These are phyloP conservation scores for Haematococcus lacustris DNA, from an alignment of 139 green algal genomes.

Conservation along the genomic window DNA sequence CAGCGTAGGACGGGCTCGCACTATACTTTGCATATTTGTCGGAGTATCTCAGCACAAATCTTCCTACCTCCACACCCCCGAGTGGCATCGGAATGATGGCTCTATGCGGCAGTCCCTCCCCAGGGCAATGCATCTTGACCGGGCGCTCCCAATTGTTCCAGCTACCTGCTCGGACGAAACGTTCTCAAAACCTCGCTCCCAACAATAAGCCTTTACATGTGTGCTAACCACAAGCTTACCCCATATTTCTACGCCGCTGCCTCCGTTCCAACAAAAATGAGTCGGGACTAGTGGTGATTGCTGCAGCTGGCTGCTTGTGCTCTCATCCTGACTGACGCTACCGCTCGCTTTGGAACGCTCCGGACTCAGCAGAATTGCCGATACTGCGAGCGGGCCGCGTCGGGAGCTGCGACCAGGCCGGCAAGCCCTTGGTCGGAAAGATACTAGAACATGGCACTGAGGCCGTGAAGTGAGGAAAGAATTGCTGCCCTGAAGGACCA, in stretches of 20 bases:
- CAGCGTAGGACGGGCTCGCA: background rate
- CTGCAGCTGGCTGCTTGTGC: too few species aligned
- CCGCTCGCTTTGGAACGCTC: too few species aligned
- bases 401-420: too few species aligned
- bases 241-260: slow-evolving; percentile 2
- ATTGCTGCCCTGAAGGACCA: too few species aligned
- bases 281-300: background rate
- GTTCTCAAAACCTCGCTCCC: background rate
- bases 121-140: slow-evolving; percentile 8
- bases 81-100: slow-evolving; percentile 7
- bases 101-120: slow-evolving; percentile 2
- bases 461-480: too few species aligned
- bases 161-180: slow-evolving; percentile 1
- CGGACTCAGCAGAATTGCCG: too few species aligned
- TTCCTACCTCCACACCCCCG: slow-evolving; percentile 2
- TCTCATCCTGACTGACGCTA: too few species aligned
- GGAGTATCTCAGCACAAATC: background rate
- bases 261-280: background rate
- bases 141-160: slow-evolving; percentile 11
- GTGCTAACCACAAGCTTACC: background rate
- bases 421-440: too few species aligned
- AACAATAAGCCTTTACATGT: background rate
- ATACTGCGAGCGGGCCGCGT: too few species aligned
- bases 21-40: background rate
- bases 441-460: too few species aligned